Evolutionary conservation across 108 stramenopile genomes (phyloP).

Genomic region (Nitzschia sp.): DNA sequence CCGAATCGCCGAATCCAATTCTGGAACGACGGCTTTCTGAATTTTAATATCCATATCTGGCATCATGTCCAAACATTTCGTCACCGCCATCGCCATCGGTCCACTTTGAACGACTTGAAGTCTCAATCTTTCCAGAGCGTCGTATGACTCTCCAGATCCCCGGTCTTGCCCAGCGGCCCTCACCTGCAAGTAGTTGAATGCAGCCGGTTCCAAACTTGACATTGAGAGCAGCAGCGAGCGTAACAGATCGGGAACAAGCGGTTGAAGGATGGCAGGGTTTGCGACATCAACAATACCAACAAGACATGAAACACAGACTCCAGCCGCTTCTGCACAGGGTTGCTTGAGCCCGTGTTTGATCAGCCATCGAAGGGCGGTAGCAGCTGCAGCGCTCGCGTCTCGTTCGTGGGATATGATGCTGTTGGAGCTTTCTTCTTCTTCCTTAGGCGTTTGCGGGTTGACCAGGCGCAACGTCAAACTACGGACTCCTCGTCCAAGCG

Average conservation of each 20-base stretch:
- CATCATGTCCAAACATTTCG: constrained; percentile 79
- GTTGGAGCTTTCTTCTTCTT: constrained; percentile 14
- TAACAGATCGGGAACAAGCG: constrained; percentile 76
- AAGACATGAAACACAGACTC: constrained; percentile 71
- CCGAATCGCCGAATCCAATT: constrained; percentile 51
- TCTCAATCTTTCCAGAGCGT: constrained; percentile 66
- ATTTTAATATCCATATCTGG: constrained; percentile 40
- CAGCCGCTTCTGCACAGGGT: constrained; percentile 76
- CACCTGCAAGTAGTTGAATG: constrained; percentile 80
- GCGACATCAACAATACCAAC: constrained; percentile 74
- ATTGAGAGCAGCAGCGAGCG: constrained; percentile 76
- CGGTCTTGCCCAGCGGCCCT: constrained; percentile 61
- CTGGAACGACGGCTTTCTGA: constrained; percentile 67
- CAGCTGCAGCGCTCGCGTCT: constrained; percentile 66
- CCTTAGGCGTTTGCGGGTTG: constrained; percentile 28
- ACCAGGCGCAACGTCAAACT: constrained; percentile 54
- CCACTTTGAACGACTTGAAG: constrained; percentile 70
- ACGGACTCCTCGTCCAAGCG: constrained; percentile 58
- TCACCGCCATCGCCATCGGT: constrained; percentile 71
- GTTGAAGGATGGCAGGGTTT: constrained; percentile 66
- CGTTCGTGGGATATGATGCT: constrained; percentile 2
- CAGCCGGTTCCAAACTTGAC: constrained; percentile 82
- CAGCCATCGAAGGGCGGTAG: constrained; percentile 76
- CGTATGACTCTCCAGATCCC: constrained; percentile 48
- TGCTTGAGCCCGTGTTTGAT: constrained; percentile 78